Evolutionary conservation across 768 basidiomycete species (phyloP), one percentile per base, ranked within the genome.

Genomic region (Rhodosporidiobolus odoratus): DNA sequence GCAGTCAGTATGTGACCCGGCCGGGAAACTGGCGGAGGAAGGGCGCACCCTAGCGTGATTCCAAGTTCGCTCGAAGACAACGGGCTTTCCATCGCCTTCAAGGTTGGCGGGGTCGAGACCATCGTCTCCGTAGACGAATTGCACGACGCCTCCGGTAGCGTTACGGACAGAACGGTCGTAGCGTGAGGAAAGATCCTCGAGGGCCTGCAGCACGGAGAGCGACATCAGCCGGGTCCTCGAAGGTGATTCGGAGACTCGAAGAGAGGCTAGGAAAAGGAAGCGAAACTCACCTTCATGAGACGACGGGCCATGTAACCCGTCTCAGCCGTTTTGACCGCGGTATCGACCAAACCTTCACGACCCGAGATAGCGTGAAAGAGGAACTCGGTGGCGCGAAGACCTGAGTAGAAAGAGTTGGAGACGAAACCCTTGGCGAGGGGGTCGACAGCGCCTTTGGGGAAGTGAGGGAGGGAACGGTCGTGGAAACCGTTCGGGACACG

Each of bases 251-350:
- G n/a, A 60, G 45, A 19, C 2, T 34, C 21, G 3, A 23, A 4
- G 10, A 19, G 50, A 43, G 25, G 41, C 27, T 17, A 13, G 13
- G 43, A 43, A 43, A 27, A 2, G 19, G 21, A 43, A 41, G 17
- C 45, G 34, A 13, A 9, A 13, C 66, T 30, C 63, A 79, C 80
- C 79, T 99, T 99, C 96, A 99, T 98, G 71, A 99, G 80, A 66
- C 96, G 90, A 59, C 96, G 87, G 78, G 95, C 92, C 95, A 99
- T 99, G 82, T 99, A 99, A 50, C 96, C 96, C 2, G 96, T 99
- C 80, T 99, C 96, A 21, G 96, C 96, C 0, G 96, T 99, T 82
- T 99, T 99, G 81, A 99, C 96, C 34, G 96, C 96, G 0, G 96
- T 99, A 81, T 99, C 96, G 77, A 99, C 95, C 62, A 99, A 81